Evolutionary conservation across 768 basidiomycete species (phyloP).

Genomic region (Lactarius vividus): DNA sequence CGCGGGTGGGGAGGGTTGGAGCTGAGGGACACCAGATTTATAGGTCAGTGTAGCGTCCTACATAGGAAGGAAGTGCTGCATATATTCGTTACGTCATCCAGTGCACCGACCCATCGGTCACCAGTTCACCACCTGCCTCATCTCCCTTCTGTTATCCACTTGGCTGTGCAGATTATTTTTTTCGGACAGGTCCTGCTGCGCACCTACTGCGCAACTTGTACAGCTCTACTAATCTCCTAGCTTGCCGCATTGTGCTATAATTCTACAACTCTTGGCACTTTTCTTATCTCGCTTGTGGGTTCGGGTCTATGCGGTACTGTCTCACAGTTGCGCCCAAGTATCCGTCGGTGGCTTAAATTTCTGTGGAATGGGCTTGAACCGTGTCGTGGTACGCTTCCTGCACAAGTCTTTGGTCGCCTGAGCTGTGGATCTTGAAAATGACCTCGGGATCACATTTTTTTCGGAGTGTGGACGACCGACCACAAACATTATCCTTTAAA

Average conservation of each 20-base stretch:
- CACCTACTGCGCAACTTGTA: background rate
- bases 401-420: background rate
- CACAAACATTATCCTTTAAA: conserved; percentile 12
- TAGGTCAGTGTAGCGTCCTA: too few relatives aligned
- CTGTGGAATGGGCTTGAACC: background rate
- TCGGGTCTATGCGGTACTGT: too few relatives aligned
- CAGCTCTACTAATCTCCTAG: background rate
- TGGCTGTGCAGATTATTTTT: background rate
- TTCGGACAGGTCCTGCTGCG: background rate
- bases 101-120: background rate
- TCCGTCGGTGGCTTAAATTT: background rate
- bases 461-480: conserved; percentile 1
- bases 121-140: background rate
- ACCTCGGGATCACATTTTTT: background rate
- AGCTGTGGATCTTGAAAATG: conserved; percentile 8
- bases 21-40: background rate
- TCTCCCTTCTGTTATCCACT: background rate
- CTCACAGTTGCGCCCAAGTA: background rate
- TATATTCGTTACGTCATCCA: background rate
- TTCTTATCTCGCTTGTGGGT: too few relatives aligned
- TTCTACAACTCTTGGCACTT: background rate
- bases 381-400: background rate
- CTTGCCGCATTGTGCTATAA: background rate
- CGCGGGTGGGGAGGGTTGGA: background rate
- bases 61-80: too few relatives aligned